Base-by-base conservation (phyloP, 805 yeast genomes). In the Tetrapisispora nanseiensis region DNA sequence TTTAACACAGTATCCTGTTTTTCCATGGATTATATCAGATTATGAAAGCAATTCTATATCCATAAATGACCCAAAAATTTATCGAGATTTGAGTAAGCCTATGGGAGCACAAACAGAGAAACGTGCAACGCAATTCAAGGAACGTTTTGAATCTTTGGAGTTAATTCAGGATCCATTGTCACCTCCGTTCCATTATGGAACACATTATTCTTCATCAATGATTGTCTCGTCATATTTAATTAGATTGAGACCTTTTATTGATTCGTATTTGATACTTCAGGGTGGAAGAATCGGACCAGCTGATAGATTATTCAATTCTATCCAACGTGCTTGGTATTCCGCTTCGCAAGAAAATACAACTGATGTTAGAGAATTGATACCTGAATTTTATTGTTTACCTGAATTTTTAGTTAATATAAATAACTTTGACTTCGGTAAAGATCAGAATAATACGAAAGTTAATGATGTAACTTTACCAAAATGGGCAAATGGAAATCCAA, bases 121-220 rank as follows among this genome's bases (percentile, higher is more conserved):
- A 2, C 67, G 95, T 44, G 84, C 79, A 2, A 49, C 55, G 0
- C 77, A 76, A 52, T 86, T 86, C 52, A 63, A 67, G 37, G 92
- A 85, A 43, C 62, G 95, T 41, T 87, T 70, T 51, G 80, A 80
- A 18, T 87, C 94, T 0, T 62, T 85, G 20, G 71, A 66, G 19
- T 77, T 82, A 41, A 65, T 86, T 43, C 52, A 72, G 15, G 87
- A 82, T 48, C 67, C 62, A 0, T 54, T 64, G 5, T 68, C 86
- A 0, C 86, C 87, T 0, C 84, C 95, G 0, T 86, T 86, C 60
- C 95, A 86, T 57, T 86, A 86, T 54, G 96, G 96, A 2, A 87
- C 96, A 0, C 96, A 86, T 59, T 86, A 86, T 56, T 86, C 95
- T 0, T 84, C 95, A 0, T 94, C 95, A 0, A 87, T 86, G 96